A percentile compares a stretch with the other conserved stretches of the same genome.
phyloP scores from a whole-genome alignment of 352 stramenopile genomes.

The Phytophthora parvispora region DNA sequence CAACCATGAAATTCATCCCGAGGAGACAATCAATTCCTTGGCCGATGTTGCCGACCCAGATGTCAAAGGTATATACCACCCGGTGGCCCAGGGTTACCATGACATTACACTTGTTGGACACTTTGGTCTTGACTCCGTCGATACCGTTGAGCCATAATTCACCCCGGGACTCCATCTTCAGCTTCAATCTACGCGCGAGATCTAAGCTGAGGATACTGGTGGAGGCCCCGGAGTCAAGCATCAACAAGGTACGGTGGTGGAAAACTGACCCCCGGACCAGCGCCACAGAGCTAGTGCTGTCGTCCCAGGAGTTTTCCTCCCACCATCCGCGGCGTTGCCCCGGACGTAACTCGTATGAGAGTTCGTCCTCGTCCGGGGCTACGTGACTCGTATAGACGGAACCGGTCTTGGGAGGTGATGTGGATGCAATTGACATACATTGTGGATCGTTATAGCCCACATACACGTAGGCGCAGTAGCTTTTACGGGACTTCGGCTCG shows the following conservation, averaged over 20 bases:
- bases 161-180: conserved; percentile 11
- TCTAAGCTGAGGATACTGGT: conserved; percentile 39
- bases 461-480: conserved; percentile 6
- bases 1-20: background rate
- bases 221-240: conserved; percentile 32
- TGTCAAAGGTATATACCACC: background rate
- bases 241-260: conserved; percentile 9
- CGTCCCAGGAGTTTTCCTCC: conserved; percentile 8
- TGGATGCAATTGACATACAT: conserved; percentile 20
- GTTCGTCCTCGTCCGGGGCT: background rate
- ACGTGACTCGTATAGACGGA: background rate
- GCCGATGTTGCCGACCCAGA: conserved; percentile 38
- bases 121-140: conserved; percentile 3
- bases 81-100: conserved; percentile 36
- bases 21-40: background rate
- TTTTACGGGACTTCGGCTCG: conserved; percentile 9
- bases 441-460: conserved; percentile 9
- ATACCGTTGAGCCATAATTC: conserved; percentile 7
- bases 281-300: background rate
- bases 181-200: conserved; percentile 33
- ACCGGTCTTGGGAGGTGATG: background rate
- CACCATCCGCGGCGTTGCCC: conserved; percentile 2
- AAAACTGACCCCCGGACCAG: conserved; percentile 20
- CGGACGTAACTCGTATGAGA: background rate
- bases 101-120: conserved; percentile 15